Evolutionary conservation across 352 stramenopile species (phyloP), one percentile per base, ranked within the genome.

Genomic region (Globisporangium rhizosaccharum): DNA sequence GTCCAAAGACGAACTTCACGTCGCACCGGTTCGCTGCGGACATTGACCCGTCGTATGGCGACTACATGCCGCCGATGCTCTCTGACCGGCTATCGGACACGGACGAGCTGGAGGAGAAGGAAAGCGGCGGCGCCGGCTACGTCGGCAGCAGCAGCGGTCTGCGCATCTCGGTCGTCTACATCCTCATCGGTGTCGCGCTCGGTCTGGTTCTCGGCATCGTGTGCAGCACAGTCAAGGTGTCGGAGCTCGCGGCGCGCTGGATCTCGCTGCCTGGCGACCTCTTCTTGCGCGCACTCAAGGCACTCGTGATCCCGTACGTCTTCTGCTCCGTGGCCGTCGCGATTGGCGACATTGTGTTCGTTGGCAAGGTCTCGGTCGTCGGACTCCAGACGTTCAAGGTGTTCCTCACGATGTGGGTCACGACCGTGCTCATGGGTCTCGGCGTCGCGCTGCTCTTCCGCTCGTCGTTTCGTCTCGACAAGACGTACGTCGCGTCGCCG

Each of bases 321-420:
- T 94, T 94, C 68, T 92, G 79, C 56, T 81, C 79, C 1, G 82
- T 94, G 15, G 78, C 82, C 0, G 79, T 94, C 12, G 81, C 81
- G 26, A 81, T 91, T 14, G 79, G 77, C 0, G 85, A 92, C 60
- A 85, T 90, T 37, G 71, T 94, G 39, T 85, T 82, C 42, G 75
- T 90, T 3, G 82, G 82, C 46, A 90, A 90, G 61, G 72, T 87
- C 0, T 89, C 78, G 7, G 67, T 88, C 20, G 67, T 94, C n/a
- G 81, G 79, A 11, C 54, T 77, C 10, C 75, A 88, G 61, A 94
- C 85, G 14, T 58, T 87, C 37, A 70, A 71, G 44, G 76, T 90
- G 52, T 90, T 91, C 53, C 51, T 65, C 1, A 65, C 75, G 18
- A 73, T 82, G 51, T 90, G 75, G 75, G 28, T 90, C 28, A 65